Evolutionary conservation across 2,329 filamentous ascomycete genomes (phyloP).

Genomic region (Calycina marina): DNA sequence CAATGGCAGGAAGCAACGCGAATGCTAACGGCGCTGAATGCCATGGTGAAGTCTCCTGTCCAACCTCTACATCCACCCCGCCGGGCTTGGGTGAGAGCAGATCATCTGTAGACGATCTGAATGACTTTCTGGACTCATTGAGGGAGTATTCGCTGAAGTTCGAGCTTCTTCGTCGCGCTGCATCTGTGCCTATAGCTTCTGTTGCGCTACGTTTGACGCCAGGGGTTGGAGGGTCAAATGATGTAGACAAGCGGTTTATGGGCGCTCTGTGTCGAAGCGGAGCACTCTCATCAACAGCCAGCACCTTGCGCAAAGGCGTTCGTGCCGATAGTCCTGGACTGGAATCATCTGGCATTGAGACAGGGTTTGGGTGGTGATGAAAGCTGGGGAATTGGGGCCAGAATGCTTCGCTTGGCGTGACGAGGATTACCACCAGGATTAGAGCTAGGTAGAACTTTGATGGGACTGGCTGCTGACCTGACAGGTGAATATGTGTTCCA

Average conservation of each 20-base stretch:
- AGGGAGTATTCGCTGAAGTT: slow-evolving; percentile 64
- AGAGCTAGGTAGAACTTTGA: too few relatives aligned
- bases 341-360: not conserved
- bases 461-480: too few relatives aligned
- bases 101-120: slow-evolving; percentile 54
- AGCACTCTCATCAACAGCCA: not conserved
- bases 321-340: not conserved
- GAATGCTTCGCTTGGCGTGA: too few relatives aligned
- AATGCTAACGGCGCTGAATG: slow-evolving; percentile 71
- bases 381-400: too few relatives aligned
- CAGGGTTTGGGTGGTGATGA: too few relatives aligned
- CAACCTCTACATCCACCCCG: slow-evolving; percentile 22
- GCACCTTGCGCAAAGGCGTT: too few relatives aligned
- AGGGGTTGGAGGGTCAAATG: not conserved
- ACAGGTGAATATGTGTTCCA: too few relatives aligned
- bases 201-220: slow-evolving; percentile 2
- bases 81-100: slow-evolving; percentile 44
- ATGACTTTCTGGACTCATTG: slow-evolving; percentile 47
- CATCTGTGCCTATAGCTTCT: slow-evolving; percentile 9
- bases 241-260: not conserved
- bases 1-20: slow-evolving; percentile 74
- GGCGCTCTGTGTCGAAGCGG: not conserved
- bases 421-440: too few relatives aligned
- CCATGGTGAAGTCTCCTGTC: slow-evolving; percentile 50
- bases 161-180: slow-evolving; percentile 56